Conservation (phyloP, 2,329 filamentous ascomycete genomes). For the Clarireedia paspali region DNA sequence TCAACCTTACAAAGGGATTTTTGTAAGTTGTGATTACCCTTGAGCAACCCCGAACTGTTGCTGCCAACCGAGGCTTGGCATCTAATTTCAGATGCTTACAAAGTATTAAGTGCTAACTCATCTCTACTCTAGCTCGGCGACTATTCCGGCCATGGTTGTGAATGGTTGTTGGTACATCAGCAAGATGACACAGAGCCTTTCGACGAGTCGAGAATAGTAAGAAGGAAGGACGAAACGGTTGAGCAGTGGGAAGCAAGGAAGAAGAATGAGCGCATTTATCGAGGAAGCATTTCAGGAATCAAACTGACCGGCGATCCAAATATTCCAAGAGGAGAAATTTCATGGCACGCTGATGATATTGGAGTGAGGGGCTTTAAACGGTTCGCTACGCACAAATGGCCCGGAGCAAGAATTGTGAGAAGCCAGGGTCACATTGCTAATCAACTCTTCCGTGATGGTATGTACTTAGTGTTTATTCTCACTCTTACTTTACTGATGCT, state of each 20-base stretch:
- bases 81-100: not conserved
- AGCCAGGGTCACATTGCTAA: slow-evolving; percentile 73
- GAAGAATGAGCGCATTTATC: slow-evolving; percentile 43
- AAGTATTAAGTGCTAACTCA: not conserved
- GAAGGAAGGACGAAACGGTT: slow-evolving; percentile 35
- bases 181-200: slow-evolving; percentile 43
- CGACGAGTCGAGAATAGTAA: slow-evolving; percentile 35
- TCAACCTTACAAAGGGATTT: slow-evolving; percentile 85
- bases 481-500: too few relatives aligned
- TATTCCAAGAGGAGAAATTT: slow-evolving; percentile 77
- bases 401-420: slow-evolving; percentile 64
- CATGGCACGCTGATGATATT: slow-evolving; percentile 74
- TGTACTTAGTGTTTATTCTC: slow-evolving; percentile 28
- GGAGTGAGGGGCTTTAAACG: slow-evolving; percentile 57
- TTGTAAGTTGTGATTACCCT: slow-evolving; percentile 42
- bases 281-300: slow-evolving; percentile 69
- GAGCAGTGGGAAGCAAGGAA: slow-evolving; percentile 40
- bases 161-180: slow-evolving; percentile 79
- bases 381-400: slow-evolving; percentile 60
- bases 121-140: slow-evolving; percentile 48
- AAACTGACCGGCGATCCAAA: slow-evolving; percentile 91
- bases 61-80: not conserved
- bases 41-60: not conserved
- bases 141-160: slow-evolving; percentile 79
- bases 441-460: slow-evolving; percentile 64